Base-by-base conservation (phyloP, 2,329 filamentous ascomycete species). In the Aspergillus sojae region DNA sequence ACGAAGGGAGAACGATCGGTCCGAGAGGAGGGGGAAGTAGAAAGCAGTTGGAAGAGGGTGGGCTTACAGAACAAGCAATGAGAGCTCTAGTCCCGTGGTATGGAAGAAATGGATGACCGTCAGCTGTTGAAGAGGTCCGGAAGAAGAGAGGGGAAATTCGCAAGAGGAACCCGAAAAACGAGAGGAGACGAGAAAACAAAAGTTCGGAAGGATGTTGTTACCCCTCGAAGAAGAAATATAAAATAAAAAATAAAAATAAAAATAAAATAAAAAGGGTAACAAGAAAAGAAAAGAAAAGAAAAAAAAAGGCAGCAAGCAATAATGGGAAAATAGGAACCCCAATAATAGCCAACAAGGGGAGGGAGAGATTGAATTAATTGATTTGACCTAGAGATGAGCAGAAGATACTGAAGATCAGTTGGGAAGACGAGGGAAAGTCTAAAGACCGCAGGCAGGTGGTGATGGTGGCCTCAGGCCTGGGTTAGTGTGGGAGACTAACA, bases 251-350 rank as follows among this genome's bases (percentile, higher is more conserved):
- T 26, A 39, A 23, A 43, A 43, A 41, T 11, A 58, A 46, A 46
- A 61, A 32, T 36, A n/a, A 16, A 41, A 26, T 34, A 57, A 54
- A 50, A 72, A 50, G 65, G 68, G n/a, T 62, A 68, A 63, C 43
- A 70, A 68, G 62, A 74, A 68, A 68, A 73, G 69, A 70, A 79
- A 71, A 68, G 68, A 65, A 56, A 70, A 60, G 62, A 65, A 50
- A 45, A 21, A 68, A 71, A 56, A 70, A 61, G 62, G 62, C 41
- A 45, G 69, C 52, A 52, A 43, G 69, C 56, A 52, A 52, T 52
- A 52, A 52, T 52, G 48, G 48, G 48, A 52, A 28, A 52, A 52
- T 52, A 52, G 30, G 7, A 52, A n/a, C 28, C 48, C 48, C 48
- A 52, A 59, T 36, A 62, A 61, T 64, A 61, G 62, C 62, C 65